Evolutionary conservation across 768 basidiomycete genomes (phyloP), one percentile per base, ranked within the genome.

Genomic region (Pisolithus albus): DNA sequence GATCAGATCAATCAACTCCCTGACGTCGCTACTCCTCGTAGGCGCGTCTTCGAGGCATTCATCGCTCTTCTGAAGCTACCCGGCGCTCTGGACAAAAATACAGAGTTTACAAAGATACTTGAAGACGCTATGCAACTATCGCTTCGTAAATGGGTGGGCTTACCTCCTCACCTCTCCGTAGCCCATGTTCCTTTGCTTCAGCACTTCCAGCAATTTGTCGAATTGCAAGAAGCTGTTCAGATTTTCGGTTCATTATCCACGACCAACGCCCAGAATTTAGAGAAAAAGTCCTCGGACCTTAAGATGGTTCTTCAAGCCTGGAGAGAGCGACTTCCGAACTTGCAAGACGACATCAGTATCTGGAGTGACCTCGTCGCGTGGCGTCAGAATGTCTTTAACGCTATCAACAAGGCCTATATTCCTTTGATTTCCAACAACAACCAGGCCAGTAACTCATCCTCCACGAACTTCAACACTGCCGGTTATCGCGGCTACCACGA

Each of bases 291-390:
- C 0, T 84, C 84, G 2, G 96, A 99, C 64, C 76, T 98, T 56
- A 99, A 98, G 72, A 86, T 89, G 78, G 90, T 97, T 49, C 82
- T 99, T 45, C 89, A 92, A 60, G 92, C 92, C 0, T 98, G 96
- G 96, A 80, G 96, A 51, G 96, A 98, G 64, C 84, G 96, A 30
- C 77, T 99, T 11, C 96, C 96, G 3, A 95, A 97, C 68, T 77
- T 87, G 41, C 89, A 91, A 66, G 96, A 99, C 64, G 96, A 99
- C 64, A 97, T 99, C 70, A 92, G 87, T 57, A 88, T 98, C 55
- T 99, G 96, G 96, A 92, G 89, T 56, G 96, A 99, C 68, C 78
- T 99, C n/a, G 92, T 99, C 4, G 92, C 94, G 15, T 99, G 96
- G 96, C 75, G 96, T 50, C 96, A 98, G 67, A 97, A 98, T 64